A percentile compares a stretch with the other conserved stretches of the same genome.
These are phyloP conservation scores for Colletotrichum cereale DNA, from an alignment of 2,329 filamentous ascomycete genomes.

Conservation along the genomic window DNA sequence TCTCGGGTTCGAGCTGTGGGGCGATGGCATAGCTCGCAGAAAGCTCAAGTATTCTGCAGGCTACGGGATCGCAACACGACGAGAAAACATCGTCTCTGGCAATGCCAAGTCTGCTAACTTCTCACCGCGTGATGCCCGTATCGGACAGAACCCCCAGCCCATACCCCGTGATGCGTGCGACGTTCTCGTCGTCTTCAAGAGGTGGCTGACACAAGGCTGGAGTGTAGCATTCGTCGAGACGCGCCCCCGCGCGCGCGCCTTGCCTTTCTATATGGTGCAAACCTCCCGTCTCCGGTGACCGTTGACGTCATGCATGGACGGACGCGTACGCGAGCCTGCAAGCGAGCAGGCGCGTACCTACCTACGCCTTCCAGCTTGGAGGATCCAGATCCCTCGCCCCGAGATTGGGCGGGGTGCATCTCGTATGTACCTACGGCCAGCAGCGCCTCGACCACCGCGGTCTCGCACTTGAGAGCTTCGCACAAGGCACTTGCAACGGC, in stretches of 20 bases:
- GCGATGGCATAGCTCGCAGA: no score
- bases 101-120: neutral
- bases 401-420: neutral
- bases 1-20: neutral
- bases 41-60: neutral
- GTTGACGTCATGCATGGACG: neutral
- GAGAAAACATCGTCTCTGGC: no score
- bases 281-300: neutral
- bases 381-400: no score
- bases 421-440: neutral
- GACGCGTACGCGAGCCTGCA: neutral
- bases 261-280: no score
- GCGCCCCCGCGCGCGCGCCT: no score
- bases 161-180: no score
- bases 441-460: constrained; percentile 7
- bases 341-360: no score
- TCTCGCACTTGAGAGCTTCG: constrained; percentile 19
- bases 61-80: neutral
- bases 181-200: neutral
- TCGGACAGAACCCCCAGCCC: constrained; percentile 15
- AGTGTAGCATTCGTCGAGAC: no score
- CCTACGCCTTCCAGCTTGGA: no score
- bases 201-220: neutral
- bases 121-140: constrained; percentile 18
- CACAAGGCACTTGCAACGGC: neutral